Evolutionary conservation across 371 early-diverging fungal species (phyloP), one percentile per base, ranked within the genome.

Genomic region (Lichtheimia ornata): DNA sequence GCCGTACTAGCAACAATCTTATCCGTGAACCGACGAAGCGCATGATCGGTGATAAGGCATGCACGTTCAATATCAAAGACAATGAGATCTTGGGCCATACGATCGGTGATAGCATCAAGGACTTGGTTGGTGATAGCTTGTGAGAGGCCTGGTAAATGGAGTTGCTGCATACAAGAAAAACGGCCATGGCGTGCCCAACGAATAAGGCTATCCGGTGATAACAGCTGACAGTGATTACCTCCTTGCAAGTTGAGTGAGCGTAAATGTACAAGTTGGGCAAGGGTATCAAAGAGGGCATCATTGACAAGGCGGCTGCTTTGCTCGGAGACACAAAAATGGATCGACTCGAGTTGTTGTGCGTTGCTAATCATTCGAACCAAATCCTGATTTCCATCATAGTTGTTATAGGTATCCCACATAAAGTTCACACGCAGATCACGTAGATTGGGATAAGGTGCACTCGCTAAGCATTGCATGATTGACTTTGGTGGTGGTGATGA

Each of bases 401-500:
- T 35, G 7, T 28, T 28, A 11, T 35, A 35, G 35, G 11, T 35
- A 11, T 35, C 35, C 47, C 47, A 47, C 47, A 47, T 18, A 17
- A 47, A 47, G 22, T 47, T 47, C 18, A 47, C 17, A 0, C 47
- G 47, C 2, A 47, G 47, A 47, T 47, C 47, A 17, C 47, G 47
- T 47, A 47, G 22, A 2, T 2, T n/a, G 5, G 47, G 47, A 22
- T 22, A 47, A 2, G 18, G 5, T 18, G 14, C 17, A 9, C 18
- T 47, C 47, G 47, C 14, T 9, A 47, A 47, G 47, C 47, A 47
- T 47, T 47, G 47, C 22, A 47, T 17, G 6, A 47, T 47, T 47
- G 47, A 35, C 11, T 35, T 5, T 35, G 35, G 11, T 35, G 35
- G 2, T 35, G 35, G 9, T 28, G n/a, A n/a, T n/a, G n/a, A n/a